These are phyloP conservation scores for Talaromyces adpressus DNA, from an alignment of 495 filamentous ascomycete species.

Conservation along the genomic window DNA sequence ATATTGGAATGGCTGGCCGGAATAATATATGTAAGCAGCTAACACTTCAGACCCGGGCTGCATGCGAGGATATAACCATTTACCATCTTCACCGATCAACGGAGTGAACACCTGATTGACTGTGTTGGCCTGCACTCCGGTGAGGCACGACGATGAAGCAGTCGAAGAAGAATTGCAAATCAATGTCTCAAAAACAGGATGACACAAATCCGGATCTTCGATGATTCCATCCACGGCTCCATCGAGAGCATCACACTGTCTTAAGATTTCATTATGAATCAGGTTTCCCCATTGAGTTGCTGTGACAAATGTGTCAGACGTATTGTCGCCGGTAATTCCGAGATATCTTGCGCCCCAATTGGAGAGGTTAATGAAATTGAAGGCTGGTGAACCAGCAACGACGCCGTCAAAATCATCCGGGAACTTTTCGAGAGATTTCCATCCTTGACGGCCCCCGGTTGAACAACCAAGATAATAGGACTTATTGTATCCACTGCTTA, in stretches of 20 bases:
- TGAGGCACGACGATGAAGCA: conserved; percentile 43
- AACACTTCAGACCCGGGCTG: conserved; percentile 35
- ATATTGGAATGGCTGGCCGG: conserved; percentile 31
- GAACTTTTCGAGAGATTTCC: conserved; percentile 27
- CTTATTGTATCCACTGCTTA: conserved; percentile 8
- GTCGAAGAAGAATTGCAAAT: conserved; percentile 36
- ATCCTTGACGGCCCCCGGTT: conserved; percentile 35
- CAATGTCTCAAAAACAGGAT: conserved; percentile 43
- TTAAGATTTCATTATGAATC: conserved; percentile 50
- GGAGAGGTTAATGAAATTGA: conserved; percentile 31
- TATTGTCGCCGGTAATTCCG: conserved; percentile 26
- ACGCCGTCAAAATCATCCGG: conserved; percentile 51
- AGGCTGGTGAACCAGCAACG: conserved; percentile 38
- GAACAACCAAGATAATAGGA: conserved; percentile 42
- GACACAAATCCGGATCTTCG: conserved; percentile 51
- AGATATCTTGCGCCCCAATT: conserved; percentile 28
- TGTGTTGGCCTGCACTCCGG: conserved; percentile 46
- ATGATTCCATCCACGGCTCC: conserved; percentile 60
- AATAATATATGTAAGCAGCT: conserved; percentile 26
- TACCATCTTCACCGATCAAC: conserved; percentile 41
- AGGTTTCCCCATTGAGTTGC: conserved; percentile 28
- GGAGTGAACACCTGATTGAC: conserved; percentile 47
- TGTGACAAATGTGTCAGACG: conserved; percentile 36
- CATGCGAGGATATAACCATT: conserved; percentile 49
- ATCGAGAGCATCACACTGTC: conserved; percentile 60